Percentiles rank a stretch among this genome's conserved stretches.
These are phyloP conservation scores for Byssothecium circinans DNA, from an alignment of 2,329 filamentous ascomycete species.

Conservation along the genomic window DNA sequence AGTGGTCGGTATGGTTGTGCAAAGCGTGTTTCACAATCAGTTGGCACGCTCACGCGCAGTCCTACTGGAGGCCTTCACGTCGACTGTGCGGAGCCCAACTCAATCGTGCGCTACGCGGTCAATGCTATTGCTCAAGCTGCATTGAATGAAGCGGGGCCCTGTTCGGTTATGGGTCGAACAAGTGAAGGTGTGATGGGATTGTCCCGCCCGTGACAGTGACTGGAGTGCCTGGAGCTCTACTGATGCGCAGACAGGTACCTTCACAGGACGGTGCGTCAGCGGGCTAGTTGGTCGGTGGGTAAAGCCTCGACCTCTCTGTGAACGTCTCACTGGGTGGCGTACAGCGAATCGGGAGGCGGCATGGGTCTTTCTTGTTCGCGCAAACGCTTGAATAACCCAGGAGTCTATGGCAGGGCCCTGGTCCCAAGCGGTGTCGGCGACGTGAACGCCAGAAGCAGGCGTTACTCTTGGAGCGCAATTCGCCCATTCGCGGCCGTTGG, in stretches of 20 bases:
- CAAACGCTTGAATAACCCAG: slow-evolving; percentile 9
- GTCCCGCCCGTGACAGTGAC: background rate
- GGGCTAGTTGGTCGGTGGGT: background rate
- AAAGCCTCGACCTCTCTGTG: background rate
- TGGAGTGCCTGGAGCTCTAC: no score
- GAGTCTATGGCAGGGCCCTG: slow-evolving; percentile 4
- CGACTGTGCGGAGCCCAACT: background rate
- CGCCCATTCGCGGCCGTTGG: slow-evolving; percentile 9
- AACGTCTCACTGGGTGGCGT: background rate
- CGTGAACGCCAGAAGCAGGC: slow-evolving; percentile 8
- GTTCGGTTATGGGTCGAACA: background rate
- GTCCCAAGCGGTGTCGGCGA: slow-evolving; percentile 10
- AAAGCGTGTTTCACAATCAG: background rate
- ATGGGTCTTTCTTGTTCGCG: slow-evolving; percentile 6
- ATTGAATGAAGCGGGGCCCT: background rate
- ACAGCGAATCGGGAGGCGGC: slow-evolving; percentile 8
- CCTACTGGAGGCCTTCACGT: background rate
- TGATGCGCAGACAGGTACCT: no score
- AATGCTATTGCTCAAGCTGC: background rate
- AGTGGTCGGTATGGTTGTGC: background rate
- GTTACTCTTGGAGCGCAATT: slow-evolving; percentile 5
- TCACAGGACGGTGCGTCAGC: no score
- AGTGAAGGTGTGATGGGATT: background rate
- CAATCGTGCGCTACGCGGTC: background rate
- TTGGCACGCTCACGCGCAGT: background rate